phyloP scores from a whole-genome alignment of 306 rosid genomes.

The Fragaria iinumae region DNA sequence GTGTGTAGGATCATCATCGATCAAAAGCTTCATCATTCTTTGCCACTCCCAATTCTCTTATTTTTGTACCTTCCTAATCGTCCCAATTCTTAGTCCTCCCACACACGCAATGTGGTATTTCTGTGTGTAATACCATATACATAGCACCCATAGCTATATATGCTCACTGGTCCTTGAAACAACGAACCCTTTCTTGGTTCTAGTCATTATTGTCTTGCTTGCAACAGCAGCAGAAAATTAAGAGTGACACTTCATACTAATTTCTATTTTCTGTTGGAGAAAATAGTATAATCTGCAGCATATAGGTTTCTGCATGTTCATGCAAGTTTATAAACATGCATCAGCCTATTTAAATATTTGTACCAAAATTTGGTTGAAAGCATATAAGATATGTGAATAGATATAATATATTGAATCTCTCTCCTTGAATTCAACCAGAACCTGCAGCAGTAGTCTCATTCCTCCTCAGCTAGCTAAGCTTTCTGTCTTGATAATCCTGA shows the following conservation, averaged over 20 bases:
- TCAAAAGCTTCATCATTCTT: constrained; percentile 63
- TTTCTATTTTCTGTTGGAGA: not conserved
- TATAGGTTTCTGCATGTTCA: not conserved
- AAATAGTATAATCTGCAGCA: not conserved
- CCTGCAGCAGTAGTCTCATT: constrained; percentile 42
- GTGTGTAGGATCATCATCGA: constrained; percentile 24
- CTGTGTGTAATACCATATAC: not conserved
- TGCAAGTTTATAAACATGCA: not conserved
- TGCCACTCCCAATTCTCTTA: constrained; percentile 35
- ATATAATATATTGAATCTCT: constrained; percentile 28
- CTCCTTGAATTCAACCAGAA: constrained; percentile 53
- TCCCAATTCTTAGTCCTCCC: not conserved
- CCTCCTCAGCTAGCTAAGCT: constrained; percentile 4
- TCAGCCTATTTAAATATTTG: not conserved
- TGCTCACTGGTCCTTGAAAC: not conserved
- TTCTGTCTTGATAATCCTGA: constrained; percentile 35
- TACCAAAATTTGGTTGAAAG: constrained; percentile 25
- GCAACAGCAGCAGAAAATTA: not conserved
- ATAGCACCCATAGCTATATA: not conserved
- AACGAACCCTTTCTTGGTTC: not conserved
- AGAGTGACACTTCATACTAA: not conserved
- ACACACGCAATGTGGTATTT: constrained; percentile 1
- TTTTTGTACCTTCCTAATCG: not conserved
- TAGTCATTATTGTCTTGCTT: not conserved
- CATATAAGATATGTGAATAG: not conserved